Base-by-base conservation (phyloP, 1,139 yeast genomes). In the Candida sanyaensis region DNA sequence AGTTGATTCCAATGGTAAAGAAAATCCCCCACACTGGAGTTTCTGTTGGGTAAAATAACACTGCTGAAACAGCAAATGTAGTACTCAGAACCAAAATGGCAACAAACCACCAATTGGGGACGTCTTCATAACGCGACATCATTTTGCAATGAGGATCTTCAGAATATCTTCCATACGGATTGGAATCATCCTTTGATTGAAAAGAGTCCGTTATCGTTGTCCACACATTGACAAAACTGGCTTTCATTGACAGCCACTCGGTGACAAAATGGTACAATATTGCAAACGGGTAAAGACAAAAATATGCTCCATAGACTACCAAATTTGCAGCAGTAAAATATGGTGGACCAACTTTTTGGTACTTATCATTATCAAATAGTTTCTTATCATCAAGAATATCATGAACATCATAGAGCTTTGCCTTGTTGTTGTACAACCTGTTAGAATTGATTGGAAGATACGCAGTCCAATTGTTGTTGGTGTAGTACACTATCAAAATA, bases 201-300 rank as follows among this genome's bases (percentile, higher is more conserved):
- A 71, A 65, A 1, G 73, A 60, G 36, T 68, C 75, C 32, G 51
- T 55, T 6, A 74, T 44, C 0, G 77, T 65, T 12, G 55, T 56
- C 59, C 68, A 67, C 5, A 75, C 69, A 52, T 71, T 73, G 12
- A 57, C 56, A 47, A 75, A 73, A 50, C 78, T 71, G 17, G 65
- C 53, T 43, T 68, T 71, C 71, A 73, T 72, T 2, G 78, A 68
- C n/a, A 61, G 61, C 80, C 80, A 75, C 54, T 75, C 80, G 11
- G 73, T 68, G 3, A 63, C 57, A 23, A 43, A 38, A 42, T 49
- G 49, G 53, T 74, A 75, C 2, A 73, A 46, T 12, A 73, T 66
- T 2, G 77, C 74, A 60, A 73, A 73, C 0, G 78, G 78, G 48
- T 73, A 73, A 23, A 73, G 56, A 34, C 71, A 69, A 56, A 73